Base-by-base conservation (phyloP, 495 filamentous ascomycete genomes). In the Xylaria bambusicola region DNA sequence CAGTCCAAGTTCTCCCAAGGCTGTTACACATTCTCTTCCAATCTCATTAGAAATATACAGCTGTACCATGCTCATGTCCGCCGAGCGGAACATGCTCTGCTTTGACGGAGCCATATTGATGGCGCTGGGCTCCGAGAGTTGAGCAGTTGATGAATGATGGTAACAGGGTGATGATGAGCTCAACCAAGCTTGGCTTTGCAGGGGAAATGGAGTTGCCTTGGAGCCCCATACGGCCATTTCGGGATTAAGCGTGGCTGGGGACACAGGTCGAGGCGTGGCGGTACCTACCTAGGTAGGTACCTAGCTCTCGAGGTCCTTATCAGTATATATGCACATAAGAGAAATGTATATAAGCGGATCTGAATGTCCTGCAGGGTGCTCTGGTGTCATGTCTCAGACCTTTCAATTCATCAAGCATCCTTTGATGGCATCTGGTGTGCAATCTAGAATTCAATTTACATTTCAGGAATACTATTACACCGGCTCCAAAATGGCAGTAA, bases 41-140 rank as follows among this genome's bases (percentile, higher is more conserved):
- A 98, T 97, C 80, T 99, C 94, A 67, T 96, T 97, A 62, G 94
- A 90, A 68, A 98, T 92, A 78, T 97, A 99, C 66, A 99, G 88
- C 84, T 98, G 94, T 72, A 95, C 95, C 85, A 99, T 87, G 83
- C 92, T 96, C 94, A 99, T 99, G 77, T 98, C 93, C 89, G 92
- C 88, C 71, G 95, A 98, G 81, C 95, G 94, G 88, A 99, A 97
- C 80, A 97, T 88, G 76, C 91, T 96, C 76, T 98, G 92, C 78
- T 88, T 79, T 66, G 74, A 68, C 63, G 78, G 75, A 68, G 75
- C 82, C 82, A 84, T 84, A 49, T 50, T 69, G 73, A 66, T 61
- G 66, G 66, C 61, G 58, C 40, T 52, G 54, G 23, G 40, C 68
- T 68, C 49, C 65, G 52, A 64, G 55, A 52, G 47, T 52, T 58